Base-by-base conservation (phyloP, 805 yeast species). In the Yarrowia porcina region DNA sequence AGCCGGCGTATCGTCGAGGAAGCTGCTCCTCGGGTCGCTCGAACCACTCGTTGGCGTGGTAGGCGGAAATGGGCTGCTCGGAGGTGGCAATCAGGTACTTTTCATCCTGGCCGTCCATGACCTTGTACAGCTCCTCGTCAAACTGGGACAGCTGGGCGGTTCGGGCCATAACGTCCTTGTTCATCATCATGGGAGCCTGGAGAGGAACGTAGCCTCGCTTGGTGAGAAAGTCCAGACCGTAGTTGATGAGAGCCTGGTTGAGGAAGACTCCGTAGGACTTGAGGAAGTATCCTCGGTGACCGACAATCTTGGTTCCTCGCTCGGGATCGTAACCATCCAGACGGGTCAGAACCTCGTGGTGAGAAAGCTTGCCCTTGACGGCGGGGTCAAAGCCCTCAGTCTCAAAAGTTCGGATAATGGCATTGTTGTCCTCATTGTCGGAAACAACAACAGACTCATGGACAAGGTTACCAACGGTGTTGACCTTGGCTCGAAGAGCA, bases 181-280 rank as follows among this genome's bases (percentile, higher is more conserved):
- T 94, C 97, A 94, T 90, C 99, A 94, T 94, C 47, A 93, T 97
- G 64, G 99, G 99, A 15, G 99, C 96, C 81, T 94, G 99, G 76
- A 94, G 82, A 67, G 98, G 96, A 63, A 81, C 80, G 81, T 90
- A 94, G 59, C 86, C 91, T 70, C 86, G 84, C 71, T 83, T 78
- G 67, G 89, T 83, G 75, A 94, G 83, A 78, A 90, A 92, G 65
- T 82, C 81, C 74, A 94, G 83, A 69, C 99, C 99, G 74, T 92
- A 93, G 83, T 92, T 94, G 76, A 94, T 94, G 76, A 94, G 82
- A 45, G 99, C 99, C 80, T 94, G 98, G 82, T 94, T 94, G 76
- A 94, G 83, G 80, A 92, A 94, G 52, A 94, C 99, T 79, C 99
- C 99, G 71, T 85, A 89, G 75, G 88, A 87, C 80, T 97, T 87